Evolutionary conservation across 1,284 basidiomycete species (phyloP).

Genomic region (Phellopilus nigrolimitatus): DNA sequence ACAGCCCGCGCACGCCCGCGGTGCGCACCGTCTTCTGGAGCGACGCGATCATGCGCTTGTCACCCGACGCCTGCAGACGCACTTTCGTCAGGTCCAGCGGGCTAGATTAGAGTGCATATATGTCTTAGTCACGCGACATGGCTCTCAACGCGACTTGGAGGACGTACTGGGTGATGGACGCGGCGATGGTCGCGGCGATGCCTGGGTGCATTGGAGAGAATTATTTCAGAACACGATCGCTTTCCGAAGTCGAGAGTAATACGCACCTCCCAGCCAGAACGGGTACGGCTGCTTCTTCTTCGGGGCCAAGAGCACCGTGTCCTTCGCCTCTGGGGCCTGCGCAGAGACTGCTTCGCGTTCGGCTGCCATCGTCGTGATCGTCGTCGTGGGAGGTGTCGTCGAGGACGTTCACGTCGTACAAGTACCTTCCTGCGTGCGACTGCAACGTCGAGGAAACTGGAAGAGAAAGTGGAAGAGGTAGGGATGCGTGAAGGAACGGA

Average conservation of each 20-base stretch:
- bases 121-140: slow-evolving; percentile 29
- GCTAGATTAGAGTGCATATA: slow-evolving; percentile 27
- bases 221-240: slow-evolving; percentile 12
- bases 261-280: slow-evolving; percentile 75
- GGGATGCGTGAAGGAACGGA: not conserved
- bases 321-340: slow-evolving; percentile 14
- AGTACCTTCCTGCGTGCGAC: not conserved
- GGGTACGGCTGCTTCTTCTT: slow-evolving; percentile 68
- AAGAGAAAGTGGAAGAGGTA: not conserved
- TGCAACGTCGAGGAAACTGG: not conserved
- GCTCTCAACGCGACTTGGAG: slow-evolving; percentile 23
- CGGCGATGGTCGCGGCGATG: slow-evolving; percentile 76
- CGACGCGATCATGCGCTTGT: slow-evolving; percentile 81
- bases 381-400: too few species aligned
- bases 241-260: not conserved
- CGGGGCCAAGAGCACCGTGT: slow-evolving; percentile 8
- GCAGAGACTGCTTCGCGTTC: slow-evolving; percentile 11
- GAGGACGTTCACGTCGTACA: too few species aligned
- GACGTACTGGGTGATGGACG: slow-evolving; percentile 72
- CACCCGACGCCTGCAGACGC: slow-evolving; percentile 79
- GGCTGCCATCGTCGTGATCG: too few species aligned
- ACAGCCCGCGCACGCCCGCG: slow-evolving; percentile 71
- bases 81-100: slow-evolving; percentile 88
- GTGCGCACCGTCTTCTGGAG: slow-evolving; percentile 73
- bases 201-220: slow-evolving; percentile 34